phyloP scores from a whole-genome alignment of 495 filamentous ascomycete species.

The Ascodesmis nigricans region DNA sequence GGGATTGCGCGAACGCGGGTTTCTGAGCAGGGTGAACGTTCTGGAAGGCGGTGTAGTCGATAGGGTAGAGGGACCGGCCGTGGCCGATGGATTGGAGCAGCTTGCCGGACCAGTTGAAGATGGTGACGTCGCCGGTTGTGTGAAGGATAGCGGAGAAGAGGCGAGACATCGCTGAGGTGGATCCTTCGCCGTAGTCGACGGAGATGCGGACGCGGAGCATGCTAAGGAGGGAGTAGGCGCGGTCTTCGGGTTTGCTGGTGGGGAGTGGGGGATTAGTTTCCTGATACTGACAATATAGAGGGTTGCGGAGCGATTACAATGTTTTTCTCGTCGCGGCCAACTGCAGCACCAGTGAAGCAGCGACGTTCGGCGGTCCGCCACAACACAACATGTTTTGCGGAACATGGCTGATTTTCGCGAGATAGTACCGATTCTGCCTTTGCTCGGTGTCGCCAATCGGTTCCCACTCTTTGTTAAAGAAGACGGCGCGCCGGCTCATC shows the following conservation, averaged over 20 bases:
- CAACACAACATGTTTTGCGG: background rate
- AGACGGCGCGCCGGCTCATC: conserved; percentile 1
- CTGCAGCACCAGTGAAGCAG: conserved; percentile 1
- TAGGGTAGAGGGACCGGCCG: conserved; percentile 2
- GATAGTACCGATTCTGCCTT: too few relatives aligned
- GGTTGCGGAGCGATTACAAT: background rate
- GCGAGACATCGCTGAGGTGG: background rate
- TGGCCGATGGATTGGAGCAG: background rate
- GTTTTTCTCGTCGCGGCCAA: background rate
- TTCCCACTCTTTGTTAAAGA: conserved; percentile 2
- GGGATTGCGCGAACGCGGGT: conserved; percentile 23
- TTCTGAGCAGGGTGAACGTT: background rate
- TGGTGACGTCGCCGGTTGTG: conserved; percentile 4
- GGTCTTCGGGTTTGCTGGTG: conserved; percentile 1
- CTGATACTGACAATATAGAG: background rate
- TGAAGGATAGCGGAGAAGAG: conserved; percentile 2
- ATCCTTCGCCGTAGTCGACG: conserved; percentile 6
- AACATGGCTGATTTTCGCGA: background rate
- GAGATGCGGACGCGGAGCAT: conserved; percentile 2
- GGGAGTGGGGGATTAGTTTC: too few relatives aligned
- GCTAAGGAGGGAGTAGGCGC: conserved; percentile 5
- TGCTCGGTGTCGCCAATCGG: background rate
- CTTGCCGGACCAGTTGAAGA: conserved; percentile 7
- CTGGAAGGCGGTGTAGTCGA: background rate
- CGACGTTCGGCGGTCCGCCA: conserved; percentile 1